Conservation (phyloP, 1,284 basidiomycete species). For the Melampsora larici-populina region DNA sequence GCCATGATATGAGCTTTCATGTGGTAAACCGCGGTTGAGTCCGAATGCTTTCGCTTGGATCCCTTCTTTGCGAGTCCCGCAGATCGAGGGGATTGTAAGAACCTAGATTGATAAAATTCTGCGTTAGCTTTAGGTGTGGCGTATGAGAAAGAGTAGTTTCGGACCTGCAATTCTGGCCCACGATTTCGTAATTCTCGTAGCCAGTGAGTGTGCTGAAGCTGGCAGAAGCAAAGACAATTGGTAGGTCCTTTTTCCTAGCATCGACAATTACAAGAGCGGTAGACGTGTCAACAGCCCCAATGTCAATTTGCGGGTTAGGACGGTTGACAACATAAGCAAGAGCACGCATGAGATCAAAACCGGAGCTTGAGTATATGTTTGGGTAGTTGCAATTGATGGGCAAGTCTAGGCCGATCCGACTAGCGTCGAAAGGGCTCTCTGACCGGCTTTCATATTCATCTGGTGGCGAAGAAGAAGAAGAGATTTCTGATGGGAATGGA, state of each 20-base stretch:
- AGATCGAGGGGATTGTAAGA: slow-evolving; percentile 54
- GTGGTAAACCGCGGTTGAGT: slow-evolving; percentile 66
- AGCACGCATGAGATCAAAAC: slow-evolving; percentile 82
- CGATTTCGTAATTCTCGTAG: slow-evolving; percentile 62
- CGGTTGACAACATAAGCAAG: slow-evolving; percentile 72
- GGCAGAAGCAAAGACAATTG: slow-evolving; percentile 83
- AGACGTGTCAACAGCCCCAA: slow-evolving; percentile 87
- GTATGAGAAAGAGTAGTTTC: slow-evolving; percentile 8
- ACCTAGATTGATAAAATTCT: slow-evolving; percentile 54
- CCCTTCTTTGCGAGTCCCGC: slow-evolving; percentile 64
- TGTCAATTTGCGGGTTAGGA: slow-evolving; percentile 68
- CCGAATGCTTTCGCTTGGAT: slow-evolving; percentile 65
- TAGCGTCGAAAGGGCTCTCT: background rate
- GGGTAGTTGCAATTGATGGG: background rate
- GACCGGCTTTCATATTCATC: background rate
- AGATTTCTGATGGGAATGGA: background rate
- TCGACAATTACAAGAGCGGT: slow-evolving; percentile 87
- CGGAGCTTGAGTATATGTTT: slow-evolving; percentile 73
- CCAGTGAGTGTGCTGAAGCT: slow-evolving; percentile 77
- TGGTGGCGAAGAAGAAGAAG: background rate
- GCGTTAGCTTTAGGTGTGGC: too few species aligned
- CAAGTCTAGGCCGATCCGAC: background rate
- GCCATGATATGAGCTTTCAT: slow-evolving; percentile 66
- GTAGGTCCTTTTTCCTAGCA: slow-evolving; percentile 70
- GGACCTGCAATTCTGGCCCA: slow-evolving; percentile 51